Evolutionary conservation across 2,329 filamentous ascomycete species (phyloP), one percentile per base, ranked within the genome.

Genomic region (Ophiostoma fasciatum): DNA sequence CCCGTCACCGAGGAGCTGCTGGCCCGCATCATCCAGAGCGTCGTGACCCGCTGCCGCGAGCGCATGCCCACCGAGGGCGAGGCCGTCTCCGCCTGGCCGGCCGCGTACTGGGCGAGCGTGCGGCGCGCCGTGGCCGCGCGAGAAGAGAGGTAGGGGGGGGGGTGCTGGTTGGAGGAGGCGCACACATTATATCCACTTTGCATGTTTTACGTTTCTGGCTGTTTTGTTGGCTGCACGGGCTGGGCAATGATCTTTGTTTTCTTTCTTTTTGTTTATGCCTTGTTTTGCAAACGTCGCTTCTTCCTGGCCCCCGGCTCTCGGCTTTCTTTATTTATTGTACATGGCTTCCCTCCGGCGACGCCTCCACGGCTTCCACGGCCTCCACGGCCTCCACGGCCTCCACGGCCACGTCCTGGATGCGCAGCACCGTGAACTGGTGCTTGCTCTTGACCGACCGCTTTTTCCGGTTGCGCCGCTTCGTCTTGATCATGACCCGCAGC

Each of bases 351-450:
- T n/a, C n/a, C n/a, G n/a, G n/a, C n/a, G n/a, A n/a, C n/a, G n/a
- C n/a, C 23, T 25, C 9, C 11, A 3, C 13, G 11, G 11, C 23
- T 4, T 25, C 13, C 9, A 28, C 27, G 27, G 3, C 33, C 8
- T 44, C 35, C n/a, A n/a, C n/a, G n/a, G n/a, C n/a, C 23, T 25
- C 9, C 11, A 3, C 13, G 11, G 11, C 23, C 8, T 25, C 13
- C 9, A 28, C 27, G 27, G 3, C 33, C 8, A 46, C 35, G 6
- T 96, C 82, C 52, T 80, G 79, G 45, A 98, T 80, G 51, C 77
- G 70, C 58, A 98, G 53, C 17, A 94, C 72, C 3, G 90, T 98
- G 58, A 81, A 94, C 50, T 73, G 69, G 54, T 93, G 83, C 70
- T 98, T 94, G 65, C 84, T 94, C 62, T 69, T 78, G 9, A 90